Evolutionary conservation across 169 alveolate genomes (phyloP), one percentile per base, ranked within the genome.

Genomic region (Cytauxzoon felis): DNA sequence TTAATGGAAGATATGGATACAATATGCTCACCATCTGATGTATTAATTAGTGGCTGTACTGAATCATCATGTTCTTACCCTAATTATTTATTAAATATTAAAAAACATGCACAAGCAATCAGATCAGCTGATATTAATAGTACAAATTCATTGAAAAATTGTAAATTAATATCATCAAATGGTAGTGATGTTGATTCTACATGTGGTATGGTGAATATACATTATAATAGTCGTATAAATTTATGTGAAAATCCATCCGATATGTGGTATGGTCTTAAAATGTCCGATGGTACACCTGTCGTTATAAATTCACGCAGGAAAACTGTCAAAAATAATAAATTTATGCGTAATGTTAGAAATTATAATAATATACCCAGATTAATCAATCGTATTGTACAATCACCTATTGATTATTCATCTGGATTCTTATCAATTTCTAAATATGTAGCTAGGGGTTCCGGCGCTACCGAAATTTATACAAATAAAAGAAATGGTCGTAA

Each of bases 221-320:
- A 42, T 73, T 67, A 64, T 13, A 76, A 65, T 50, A 65, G 70
- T 47, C 53, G 69, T 26, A 59, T 76, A 36, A 85, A 85, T 57
- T 51, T 85, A 80, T 85, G 91, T 64, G 91, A 85, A 58, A 85
- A 85, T 41, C 91, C 91, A 1, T 73, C 87, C 41, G 91, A 85
- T 52, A 80, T 85, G 67, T 85, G 91, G 91, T 80, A 78, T 56
- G 91, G 91, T 19, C 59, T 85, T 40, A 85, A 81, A 63, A 78
- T 56, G 68, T 59, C 83, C 26, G 85, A 80, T 50, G 91, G 91
- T 2, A 71, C 76, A 33, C 82, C 82, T 6, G 85, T 85, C 48
- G 87, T 85, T 34, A 80, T 85, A 27, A 67, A 70, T 27, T 76
- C 89, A 56, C n/a, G 36, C 40, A 75, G 64, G 23, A 42, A 29